Conservation (phyloP, 75 land plant genomes). For the Cunninghamia lanceolata region DNA sequence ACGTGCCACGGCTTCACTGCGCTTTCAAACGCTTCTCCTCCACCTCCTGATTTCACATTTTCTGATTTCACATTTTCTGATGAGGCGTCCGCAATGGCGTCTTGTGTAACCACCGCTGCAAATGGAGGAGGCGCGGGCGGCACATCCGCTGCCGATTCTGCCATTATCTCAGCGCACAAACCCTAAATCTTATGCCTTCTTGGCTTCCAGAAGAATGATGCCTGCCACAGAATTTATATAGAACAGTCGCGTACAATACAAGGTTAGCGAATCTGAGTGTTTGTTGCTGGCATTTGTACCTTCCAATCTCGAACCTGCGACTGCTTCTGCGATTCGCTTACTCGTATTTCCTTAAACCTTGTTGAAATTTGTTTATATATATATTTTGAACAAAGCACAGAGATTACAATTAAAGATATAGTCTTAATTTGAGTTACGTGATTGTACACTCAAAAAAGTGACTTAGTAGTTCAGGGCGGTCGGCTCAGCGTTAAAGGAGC, state of each 20-base stretch:
- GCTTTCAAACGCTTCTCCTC: not conserved
- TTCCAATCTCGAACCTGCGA: not conserved
- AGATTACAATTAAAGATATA: too few species aligned
- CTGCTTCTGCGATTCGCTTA: not conserved
- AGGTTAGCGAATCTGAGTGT: not conserved
- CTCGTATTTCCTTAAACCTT: too few species aligned
- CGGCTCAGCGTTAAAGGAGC: too few species aligned
- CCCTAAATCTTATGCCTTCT: not conserved
- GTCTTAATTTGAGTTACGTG: too few species aligned
- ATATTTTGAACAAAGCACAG: too few species aligned
- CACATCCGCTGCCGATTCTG: conserved; percentile 2
- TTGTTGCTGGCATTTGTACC: not conserved
- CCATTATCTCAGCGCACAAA: not conserved
- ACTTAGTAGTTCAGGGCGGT: too few species aligned
- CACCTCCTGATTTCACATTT: not conserved
- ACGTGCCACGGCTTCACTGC: conserved; percentile 2
- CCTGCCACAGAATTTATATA: not conserved
- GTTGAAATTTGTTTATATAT: too few species aligned
- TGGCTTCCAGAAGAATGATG: not conserved
- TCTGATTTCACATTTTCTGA: not conserved
- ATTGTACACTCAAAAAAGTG: too few species aligned
- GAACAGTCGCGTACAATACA: not conserved
- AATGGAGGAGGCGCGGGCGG: not conserved
- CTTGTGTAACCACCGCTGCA: not conserved
- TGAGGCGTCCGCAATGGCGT: not conserved